These are phyloP conservation scores for Dioszegia crocea DNA, from an alignment of 768 basidiomycete genomes.

Conservation along the genomic window DNA sequence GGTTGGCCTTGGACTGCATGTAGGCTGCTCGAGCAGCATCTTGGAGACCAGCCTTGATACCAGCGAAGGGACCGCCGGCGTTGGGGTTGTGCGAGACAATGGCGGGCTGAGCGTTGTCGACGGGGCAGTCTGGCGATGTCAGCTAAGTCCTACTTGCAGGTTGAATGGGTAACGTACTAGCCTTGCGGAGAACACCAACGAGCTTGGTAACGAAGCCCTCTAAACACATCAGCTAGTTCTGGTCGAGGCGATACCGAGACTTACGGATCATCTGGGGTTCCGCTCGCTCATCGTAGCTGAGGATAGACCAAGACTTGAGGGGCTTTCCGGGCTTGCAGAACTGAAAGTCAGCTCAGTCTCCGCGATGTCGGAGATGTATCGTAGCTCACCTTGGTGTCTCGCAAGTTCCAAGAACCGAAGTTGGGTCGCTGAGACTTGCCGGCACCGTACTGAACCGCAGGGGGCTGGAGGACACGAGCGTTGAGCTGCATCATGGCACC, in stretches of 20 bases:
- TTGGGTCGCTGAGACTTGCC: constrained; percentile 25
- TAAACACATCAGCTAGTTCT: neutral
- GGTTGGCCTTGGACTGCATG: constrained; percentile 26
- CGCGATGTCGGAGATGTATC: neutral
- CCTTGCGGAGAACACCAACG: constrained; percentile 9
- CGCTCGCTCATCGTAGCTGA: constrained; percentile 32
- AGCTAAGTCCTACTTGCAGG: neutral
- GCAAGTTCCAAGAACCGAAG: constrained; percentile 44
- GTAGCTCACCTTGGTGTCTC: constrained; percentile 31
- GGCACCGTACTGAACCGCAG: constrained; percentile 39
- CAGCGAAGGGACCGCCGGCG: constrained; percentile 14
- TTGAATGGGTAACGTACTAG: neutral
- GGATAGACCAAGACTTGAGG: constrained; percentile 36
- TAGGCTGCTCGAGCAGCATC: constrained; percentile 32
- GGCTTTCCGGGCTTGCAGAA: constrained; percentile 22
- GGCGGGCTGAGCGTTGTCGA: constrained; percentile 28
- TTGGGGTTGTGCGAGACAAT: constrained; percentile 26
- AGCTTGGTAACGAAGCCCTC: constrained; percentile 22
- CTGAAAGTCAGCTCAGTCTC: neutral
- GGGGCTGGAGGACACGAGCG: constrained; percentile 42
- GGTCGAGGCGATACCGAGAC: neutral
- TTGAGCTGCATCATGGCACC: constrained; percentile 33
- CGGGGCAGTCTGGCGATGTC: constrained; percentile 20
- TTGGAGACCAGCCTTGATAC: constrained; percentile 29
- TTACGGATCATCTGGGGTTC: constrained; percentile 19